Evolutionary conservation across 169 alveolate species (phyloP).

Genomic region (Eimeria falciformis): DNA sequence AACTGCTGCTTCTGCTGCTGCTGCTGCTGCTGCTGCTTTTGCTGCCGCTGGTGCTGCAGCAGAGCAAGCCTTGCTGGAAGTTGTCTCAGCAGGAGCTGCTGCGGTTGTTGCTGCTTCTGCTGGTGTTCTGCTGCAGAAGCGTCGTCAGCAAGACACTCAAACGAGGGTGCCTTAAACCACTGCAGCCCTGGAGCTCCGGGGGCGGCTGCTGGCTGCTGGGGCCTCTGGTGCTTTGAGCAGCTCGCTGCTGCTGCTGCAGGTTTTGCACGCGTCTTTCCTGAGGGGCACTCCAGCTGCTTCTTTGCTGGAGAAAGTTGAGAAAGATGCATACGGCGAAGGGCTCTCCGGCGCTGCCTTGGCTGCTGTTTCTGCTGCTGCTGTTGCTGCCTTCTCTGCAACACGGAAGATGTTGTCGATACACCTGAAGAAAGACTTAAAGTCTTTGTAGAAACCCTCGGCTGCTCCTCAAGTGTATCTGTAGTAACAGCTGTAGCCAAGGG

Average conservation of each 20-base stretch:
- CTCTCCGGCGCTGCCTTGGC: constrained; percentile 61
- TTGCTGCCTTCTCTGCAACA: not conserved
- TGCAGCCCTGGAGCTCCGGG: constrained; percentile 22
- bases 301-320: constrained; percentile 51
- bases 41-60: constrained; percentile 40
- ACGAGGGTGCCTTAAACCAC: constrained; percentile 9
- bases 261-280: constrained; percentile 32
- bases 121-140: constrained; percentile 45
- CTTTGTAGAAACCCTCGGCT: constrained; percentile 11
- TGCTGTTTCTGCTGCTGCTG: constrained; percentile 65
- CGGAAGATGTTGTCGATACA: not conserved
- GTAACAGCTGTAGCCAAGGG: not conserved
- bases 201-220: constrained; percentile 7
- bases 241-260: constrained; percentile 22
- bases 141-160: constrained; percentile 24
- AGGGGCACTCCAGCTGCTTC: constrained; percentile 20
- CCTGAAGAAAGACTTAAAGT: not conserved
- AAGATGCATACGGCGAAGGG: constrained; percentile 14
- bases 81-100: constrained; percentile 48
- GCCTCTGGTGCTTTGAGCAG: constrained; percentile 60
- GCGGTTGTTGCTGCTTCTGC: constrained; percentile 24
- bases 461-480: constrained; percentile 36
- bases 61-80: constrained; percentile 66
- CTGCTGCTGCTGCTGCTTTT: constrained; percentile 51
- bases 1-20: constrained; percentile 49